Base-by-base conservation (phyloP, 345 rosid species). In the Hibiscus mutabilis region DNA sequence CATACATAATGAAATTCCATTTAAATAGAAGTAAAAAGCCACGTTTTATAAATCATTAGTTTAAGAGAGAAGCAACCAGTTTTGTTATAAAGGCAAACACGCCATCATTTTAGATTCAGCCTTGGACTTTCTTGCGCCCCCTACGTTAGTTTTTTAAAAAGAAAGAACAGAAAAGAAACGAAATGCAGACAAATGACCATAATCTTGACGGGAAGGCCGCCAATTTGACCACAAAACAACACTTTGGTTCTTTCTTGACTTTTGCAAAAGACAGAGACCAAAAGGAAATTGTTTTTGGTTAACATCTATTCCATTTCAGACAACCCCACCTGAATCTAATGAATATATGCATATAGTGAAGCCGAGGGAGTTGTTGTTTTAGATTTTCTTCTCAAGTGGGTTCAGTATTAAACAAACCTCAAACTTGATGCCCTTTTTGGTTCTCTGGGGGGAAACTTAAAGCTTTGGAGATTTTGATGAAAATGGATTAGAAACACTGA, bases 391-490 rank as follows among this genome's bases (percentile, higher is more conserved):
- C 60, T 3, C 6, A 22, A 57, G 60, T 57, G 60, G 60, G 31
- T 57, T 57, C 61, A 58, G 61, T 55, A 55, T 3, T 11, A 10
- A 57, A 11, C 15, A 57, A 57, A 22, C 60, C 25, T 24, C 61
- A 24, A 58, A 58, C 61, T 22, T 13, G 15, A 14, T 3, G 51
- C 22, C 14, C 14, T 24, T 7, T 66, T 77, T 18, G 31, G 31
- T 24, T 27, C 8, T 57, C 24, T 57, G 60, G 33, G 61, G 19
- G 18, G 3, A 10, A 11, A 22, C 31, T 57, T 22, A 57, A 10
- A 22, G 60, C 14, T 22, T 24, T 60, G 65, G 66, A 79, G 76
- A 18, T 58, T 37, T 27, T 53, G 15, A 8, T 60, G 13, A 59
- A 14, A 27, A 15, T 25, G 10, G 25, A 56, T 56, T 18, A 18